Evolutionary conservation across 345 rosid genomes (phyloP), one percentile per base, ranked within the genome.

Genomic region (Schrenkiella parvula): DNA sequence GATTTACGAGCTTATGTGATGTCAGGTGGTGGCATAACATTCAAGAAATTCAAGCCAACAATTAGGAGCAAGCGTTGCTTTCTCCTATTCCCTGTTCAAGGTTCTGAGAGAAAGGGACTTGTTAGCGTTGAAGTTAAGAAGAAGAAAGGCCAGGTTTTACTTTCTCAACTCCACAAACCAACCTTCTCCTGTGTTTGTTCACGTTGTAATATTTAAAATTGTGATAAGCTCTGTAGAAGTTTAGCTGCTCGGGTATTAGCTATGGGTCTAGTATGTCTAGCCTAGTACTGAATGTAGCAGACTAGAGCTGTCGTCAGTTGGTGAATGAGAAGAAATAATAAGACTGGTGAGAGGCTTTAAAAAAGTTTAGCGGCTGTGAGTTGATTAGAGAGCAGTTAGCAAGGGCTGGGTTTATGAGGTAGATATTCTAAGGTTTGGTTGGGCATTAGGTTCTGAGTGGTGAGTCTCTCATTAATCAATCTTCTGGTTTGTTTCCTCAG

Each of bases 41-140:
- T 95, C 73, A 83, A 89, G 76, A 87, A 82, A 54, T 88, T 95
- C 73, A 89, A 81, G 82, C 91, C 90, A 46, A 74, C 81, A 13
- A 56, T 88, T 61, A 79, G 89, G 62, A 82, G 88, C 83, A 89
- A 89, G 72, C 87, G 96, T 1, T 95, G 95, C 74, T 95, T 89
- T 79, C 93, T 95, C 75, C 80, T 95, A 42, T 91, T 95, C 81
- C 21, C 96, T 2, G 80, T 95, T 71, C 87, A 58, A 43, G 98
- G 98, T 47, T 90, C 96, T 53, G 97, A 93, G 79, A 85, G 86
- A 80, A 89, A 82, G 65, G 98, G 98, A 39, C 83, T 95, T 59
- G 96, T 89, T 55, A 95, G 98, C 28, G 87, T 89, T 42, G 93
- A 83, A 84, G 92, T 89, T 65, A 91, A 89, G 88, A 95, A 91